Evolutionary conservation across 1,284 basidiomycete genomes (phyloP), one percentile per base, ranked within the genome.

Genomic region (Vanrija sp.): DNA sequence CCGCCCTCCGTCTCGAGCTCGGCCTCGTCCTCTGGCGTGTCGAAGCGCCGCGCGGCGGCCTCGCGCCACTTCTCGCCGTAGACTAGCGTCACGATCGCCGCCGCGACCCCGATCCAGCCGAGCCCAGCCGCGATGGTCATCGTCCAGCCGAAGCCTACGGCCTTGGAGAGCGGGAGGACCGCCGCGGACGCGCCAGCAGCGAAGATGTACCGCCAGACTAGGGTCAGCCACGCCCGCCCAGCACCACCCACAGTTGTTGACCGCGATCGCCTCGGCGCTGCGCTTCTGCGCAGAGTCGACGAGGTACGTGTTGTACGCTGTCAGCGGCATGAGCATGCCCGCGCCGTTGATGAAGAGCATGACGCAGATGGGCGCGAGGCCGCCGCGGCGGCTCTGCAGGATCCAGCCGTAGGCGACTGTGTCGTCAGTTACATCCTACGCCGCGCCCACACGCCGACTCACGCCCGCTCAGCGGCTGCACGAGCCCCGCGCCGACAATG

Each of bases 241-340:
- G 31, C 4, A 14, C 31, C 2, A 31, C 31, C 15, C 31, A 31
- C 31, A 74, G 48, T 77, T 77, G 61, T 75, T 76, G 38, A 73
- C 66, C 24, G 73, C 71, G 12, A 75, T 67, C 4, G 79, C 77
- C 60, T 85, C 83, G 0, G 83, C 82, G 52, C 81, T 81, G 16
- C 78, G 73, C 4, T 68, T 63, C 39, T 82, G 82, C 65, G 83
- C 64, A 14, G 81, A 68, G 58, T 86, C 85, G 16, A 86, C 80
- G 20, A 73, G 69, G 65, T 85, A 85, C 8, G 84, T 79, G 41
- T 81, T 79, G 0, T 78, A 63, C 0, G 83, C 81, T 0, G 78
- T 78, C 6, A 85, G 66, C 6, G 80, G 73, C 44, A 82, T 45
- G 72, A 72, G 72, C 31, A 69, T 55, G 3, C 63, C 67, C 2